Evolutionary conservation across 257 asterid genomes (phyloP).

Genomic region (Solanum chmielewskii): DNA sequence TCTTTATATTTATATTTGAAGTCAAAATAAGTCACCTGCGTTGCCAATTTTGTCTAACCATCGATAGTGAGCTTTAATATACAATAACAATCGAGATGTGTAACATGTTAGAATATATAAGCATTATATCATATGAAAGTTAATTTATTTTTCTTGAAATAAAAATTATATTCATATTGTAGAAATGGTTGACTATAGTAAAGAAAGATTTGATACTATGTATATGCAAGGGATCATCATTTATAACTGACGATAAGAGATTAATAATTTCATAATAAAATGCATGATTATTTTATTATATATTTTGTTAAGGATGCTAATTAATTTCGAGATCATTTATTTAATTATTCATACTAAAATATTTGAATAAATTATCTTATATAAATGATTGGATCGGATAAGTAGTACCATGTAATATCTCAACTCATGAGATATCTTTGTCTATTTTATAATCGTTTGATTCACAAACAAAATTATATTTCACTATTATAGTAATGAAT

Average conservation of each 20-base stretch:
- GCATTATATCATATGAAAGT: neutral
- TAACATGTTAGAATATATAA: neutral
- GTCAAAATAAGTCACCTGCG: neutral
- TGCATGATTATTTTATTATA: too few species aligned
- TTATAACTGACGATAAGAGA: too few species aligned
- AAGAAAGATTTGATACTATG: neutral
- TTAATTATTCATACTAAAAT: too few species aligned
- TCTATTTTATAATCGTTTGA: too few species aligned
- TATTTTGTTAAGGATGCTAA: too few species aligned
- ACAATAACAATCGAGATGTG: neutral
- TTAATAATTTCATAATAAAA: too few species aligned
- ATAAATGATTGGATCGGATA: too few species aligned
- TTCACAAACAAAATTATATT: too few species aligned
- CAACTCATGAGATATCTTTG: neutral
- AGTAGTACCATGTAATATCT: too few species aligned
- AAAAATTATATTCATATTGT: neutral
- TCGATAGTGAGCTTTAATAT: neutral
- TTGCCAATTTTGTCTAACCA: neutral
- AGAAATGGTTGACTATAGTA: neutral
- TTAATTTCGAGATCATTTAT: too few species aligned
- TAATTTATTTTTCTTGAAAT: neutral
- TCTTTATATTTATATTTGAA: neutral
- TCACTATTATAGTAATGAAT: too few species aligned
- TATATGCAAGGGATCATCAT: neutral
- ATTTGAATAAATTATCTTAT: too few species aligned